Conservation (phyloP, 345 rosid genomes). For the Limnanthes douglasii region DNA sequence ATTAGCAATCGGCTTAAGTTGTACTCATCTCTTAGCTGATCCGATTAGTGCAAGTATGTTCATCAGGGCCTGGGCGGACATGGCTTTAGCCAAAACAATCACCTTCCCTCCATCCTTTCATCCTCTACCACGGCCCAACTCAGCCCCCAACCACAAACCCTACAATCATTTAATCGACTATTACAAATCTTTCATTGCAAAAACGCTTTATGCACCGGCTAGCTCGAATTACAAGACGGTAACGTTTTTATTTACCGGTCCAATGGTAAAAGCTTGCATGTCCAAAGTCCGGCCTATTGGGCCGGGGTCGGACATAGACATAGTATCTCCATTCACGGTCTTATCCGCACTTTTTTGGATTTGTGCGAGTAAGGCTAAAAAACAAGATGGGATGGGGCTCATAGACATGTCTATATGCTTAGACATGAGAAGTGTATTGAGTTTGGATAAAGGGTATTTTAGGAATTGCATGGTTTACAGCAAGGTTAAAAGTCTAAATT, state of each 20-base stretch:
- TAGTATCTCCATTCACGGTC: slow-evolving; percentile 20
- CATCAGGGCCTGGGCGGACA: slow-evolving; percentile 65
- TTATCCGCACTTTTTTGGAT: slow-evolving; percentile 50
- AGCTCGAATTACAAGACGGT: slow-evolving; percentile 13
- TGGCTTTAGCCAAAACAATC: slow-evolving; percentile 19
- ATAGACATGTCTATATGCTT: slow-evolving; percentile 33
- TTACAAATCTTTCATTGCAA: slow-evolving; percentile 18
- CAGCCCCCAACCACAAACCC: slow-evolving; percentile 5
- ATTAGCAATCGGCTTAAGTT: slow-evolving; percentile 59
- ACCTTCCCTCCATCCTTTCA: slow-evolving; percentile 33
- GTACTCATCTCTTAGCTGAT: slow-evolving; percentile 52
- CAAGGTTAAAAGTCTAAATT: slow-evolving; percentile 5
- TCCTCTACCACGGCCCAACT: slow-evolving; percentile 19
- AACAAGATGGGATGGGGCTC: slow-evolving; percentile 16
- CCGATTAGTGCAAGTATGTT: slow-evolving; percentile 36
- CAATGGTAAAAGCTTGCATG: slow-evolving; percentile 26
- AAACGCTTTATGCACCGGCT: slow-evolving; percentile 2
- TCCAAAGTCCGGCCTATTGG: slow-evolving; percentile 10
- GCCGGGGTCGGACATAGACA: slow-evolving; percentile 8
- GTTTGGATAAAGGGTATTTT: slow-evolving; percentile 36
- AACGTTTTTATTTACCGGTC: slow-evolving; percentile 26
- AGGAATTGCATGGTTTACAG: slow-evolving; percentile 62
- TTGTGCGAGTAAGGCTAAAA: slow-evolving; percentile 33
- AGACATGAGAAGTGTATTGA: slow-evolving; percentile 31
- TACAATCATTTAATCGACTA: slow-evolving; percentile 18